Base-by-base conservation (phyloP, 148 eudicot genomes). In the Nepenthes mirabilis region DNA sequence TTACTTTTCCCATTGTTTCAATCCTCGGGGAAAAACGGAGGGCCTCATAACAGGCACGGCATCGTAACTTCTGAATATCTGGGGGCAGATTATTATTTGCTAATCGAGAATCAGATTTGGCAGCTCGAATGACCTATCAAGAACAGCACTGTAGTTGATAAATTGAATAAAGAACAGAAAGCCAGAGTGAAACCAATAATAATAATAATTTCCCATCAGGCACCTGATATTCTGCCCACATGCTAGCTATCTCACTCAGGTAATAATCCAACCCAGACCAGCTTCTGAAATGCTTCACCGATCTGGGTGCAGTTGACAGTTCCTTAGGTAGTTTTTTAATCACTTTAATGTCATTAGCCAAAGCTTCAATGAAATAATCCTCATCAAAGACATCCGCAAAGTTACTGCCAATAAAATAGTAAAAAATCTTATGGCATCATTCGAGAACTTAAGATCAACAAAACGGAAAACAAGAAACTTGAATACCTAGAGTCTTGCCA, bases 1-100 rank as follows among this genome's bases (percentile, higher is more conserved):
- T 56, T 84, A 93, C 96, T 75, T 93, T 89, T 71, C 95, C 99
- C 95, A 89, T 84, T n/a, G 89, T 87, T 78, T 94, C 95, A 66
- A 94, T 94, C 47, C 37, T 74, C 32, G 90, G 95, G 50, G 95
- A 79, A 72, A 89, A 89, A 34, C 90, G 95, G 32, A 89, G 95
- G 65, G 99, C 96, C 73, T 78, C 79, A 81, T 94, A 94, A 72
- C 97, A 89, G 53, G 97, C 83, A 70, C 97, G 97, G 14, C 99
- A 94, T 2, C 97, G 82, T 66, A 94, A 72, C 79, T 86, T 94
- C 80, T 94, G 99, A 73, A 94, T 75, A 52, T 86, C 90, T 43
- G 84, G 77, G 40, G 99, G 97, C 23, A 94, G 83, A 72, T 84
- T 72, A 75, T 89, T 94, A 72, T 94, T 94, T 57, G 99, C 95